These are phyloP conservation scores for Phytophthora constricta DNA, from an alignment of 352 stramenopile species.

Conservation along the genomic window DNA sequence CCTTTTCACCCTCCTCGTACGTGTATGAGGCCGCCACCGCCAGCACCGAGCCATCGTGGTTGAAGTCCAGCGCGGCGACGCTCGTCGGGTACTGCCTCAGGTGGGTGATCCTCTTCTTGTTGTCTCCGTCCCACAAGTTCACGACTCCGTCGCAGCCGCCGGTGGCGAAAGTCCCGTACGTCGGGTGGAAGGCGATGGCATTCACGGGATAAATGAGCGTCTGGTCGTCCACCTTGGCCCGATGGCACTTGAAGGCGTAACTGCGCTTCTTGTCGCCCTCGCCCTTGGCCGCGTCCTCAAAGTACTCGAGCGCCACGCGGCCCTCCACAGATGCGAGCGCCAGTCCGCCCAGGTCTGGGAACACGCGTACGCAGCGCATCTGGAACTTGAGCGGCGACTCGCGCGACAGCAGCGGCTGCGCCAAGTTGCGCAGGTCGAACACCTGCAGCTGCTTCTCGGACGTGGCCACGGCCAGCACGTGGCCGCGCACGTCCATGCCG, in stretches of 20 bases:
- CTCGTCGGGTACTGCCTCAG: conserved; percentile 87
- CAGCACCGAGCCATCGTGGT: conserved; percentile 91
- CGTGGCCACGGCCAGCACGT: conserved; percentile 67
- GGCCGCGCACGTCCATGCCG: conserved; percentile 61
- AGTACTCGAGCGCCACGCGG: conserved; percentile 96
- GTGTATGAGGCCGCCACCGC: conserved; percentile 97
- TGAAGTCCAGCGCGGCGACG: conserved; percentile 95
- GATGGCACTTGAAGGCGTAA: conserved; percentile 99
- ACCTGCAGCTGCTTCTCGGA: conserved; percentile 64
- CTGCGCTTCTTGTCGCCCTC: conserved; percentile 64
- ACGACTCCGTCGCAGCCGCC: conserved; percentile 94
- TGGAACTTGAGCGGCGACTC: conserved; percentile 92
- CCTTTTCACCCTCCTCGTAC: conserved; percentile 97
- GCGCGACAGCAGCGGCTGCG: conserved; percentile 62
- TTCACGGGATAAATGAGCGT: conserved; percentile 96
- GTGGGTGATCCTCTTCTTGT: conserved; percentile 95
- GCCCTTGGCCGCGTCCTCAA: conserved; percentile 57
- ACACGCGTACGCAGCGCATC: conserved; percentile 88
- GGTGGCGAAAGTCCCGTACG: conserved; percentile 94
- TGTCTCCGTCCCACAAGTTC: conserved; percentile 94
- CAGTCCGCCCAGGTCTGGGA: conserved; percentile 80
- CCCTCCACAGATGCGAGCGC: conserved; percentile 96
- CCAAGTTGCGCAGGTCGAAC: conserved; percentile 87
- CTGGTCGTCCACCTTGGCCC: conserved; percentile 84
- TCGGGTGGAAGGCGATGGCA: conserved; percentile 95